phyloP scores from a whole-genome alignment of 768 basidiomycete genomes.

The Leucosporidium creatinivorum region DNA sequence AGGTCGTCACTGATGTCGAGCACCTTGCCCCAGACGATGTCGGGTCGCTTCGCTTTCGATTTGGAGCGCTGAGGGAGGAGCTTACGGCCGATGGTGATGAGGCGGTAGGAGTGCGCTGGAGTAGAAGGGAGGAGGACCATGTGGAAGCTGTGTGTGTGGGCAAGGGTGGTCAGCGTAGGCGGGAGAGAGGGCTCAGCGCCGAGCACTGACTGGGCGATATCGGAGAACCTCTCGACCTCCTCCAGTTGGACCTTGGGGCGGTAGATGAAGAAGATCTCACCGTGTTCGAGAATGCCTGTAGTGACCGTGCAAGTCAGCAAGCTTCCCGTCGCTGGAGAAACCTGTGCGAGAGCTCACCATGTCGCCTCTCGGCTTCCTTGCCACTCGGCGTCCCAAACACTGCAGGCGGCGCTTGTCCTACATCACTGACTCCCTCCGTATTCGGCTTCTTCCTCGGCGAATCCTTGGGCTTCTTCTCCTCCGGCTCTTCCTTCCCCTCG shows the following conservation, averaged over 20 bases:
- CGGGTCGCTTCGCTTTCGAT: conserved; percentile 43
- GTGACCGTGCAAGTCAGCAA: not conserved
- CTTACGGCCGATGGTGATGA: conserved; percentile 57
- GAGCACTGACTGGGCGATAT: conserved; percentile 47
- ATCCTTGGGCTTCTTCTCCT: conserved; percentile 7
- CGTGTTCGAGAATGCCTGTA: conserved; percentile 26
- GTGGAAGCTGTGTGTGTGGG: conserved; percentile 41
- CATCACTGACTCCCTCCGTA: too few species aligned
- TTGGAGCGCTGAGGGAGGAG: conserved; percentile 48
- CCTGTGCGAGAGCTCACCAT: not conserved
- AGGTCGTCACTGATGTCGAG: conserved; percentile 52
- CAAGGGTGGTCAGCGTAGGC: not conserved
- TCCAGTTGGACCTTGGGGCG: conserved; percentile 51
- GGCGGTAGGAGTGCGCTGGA: conserved; percentile 49
- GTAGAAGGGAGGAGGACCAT: conserved; percentile 54
- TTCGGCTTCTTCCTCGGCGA: not conserved
- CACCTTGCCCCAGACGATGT: conserved; percentile 51
- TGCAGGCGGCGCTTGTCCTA: too few species aligned
- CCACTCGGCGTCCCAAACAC: too few species aligned
- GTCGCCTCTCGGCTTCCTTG: too few species aligned
- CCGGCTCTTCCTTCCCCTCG: not conserved
- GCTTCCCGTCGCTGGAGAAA: not conserved
- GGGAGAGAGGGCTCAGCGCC: not conserved
- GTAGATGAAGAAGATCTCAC: conserved; percentile 56
- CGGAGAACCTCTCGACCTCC: conserved; percentile 53